Conservation (phyloP, 2,329 filamentous ascomycete species). For the Ilyonectria robusta region DNA sequence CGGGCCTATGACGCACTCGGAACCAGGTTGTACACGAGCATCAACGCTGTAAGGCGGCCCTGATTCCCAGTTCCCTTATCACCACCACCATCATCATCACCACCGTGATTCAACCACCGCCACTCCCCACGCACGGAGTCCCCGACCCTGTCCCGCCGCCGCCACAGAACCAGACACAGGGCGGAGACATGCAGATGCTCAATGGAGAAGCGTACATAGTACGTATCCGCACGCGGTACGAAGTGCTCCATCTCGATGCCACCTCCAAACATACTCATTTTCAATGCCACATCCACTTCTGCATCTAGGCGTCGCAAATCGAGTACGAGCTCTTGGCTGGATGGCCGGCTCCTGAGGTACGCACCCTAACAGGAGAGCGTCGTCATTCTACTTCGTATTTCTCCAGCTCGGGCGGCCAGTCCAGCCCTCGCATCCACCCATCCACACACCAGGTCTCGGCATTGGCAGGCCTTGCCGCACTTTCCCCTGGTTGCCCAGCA, state of each 20-base stretch:
- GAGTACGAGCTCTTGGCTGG: constrained; percentile 25
- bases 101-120: constrained; percentile 31
- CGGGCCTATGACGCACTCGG: constrained; percentile 19
- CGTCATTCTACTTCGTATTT: constrained; percentile 45
- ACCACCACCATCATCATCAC: constrained; percentile 20
- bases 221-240: neutral
- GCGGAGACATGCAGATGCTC: constrained; percentile 17
- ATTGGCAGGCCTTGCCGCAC: constrained; percentile 35
- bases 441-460: constrained; percentile 36
- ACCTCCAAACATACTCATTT: constrained; percentile 11
- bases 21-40: constrained; percentile 19
- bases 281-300: constrained; percentile 10
- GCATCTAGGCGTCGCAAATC: neutral
- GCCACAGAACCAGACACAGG: constrained; percentile 25
- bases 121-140: constrained; percentile 36
- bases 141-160: constrained; percentile 36
- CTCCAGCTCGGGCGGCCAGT: constrained; percentile 20
- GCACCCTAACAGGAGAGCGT: constrained; percentile 16
- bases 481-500: constrained; percentile 33
- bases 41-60: neutral
- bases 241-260: constrained; percentile 3
- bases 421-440: constrained; percentile 14
- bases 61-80: constrained; percentile 14
- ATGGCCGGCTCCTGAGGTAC: constrained; percentile 5
- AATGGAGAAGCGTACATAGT: neutral